Conservation (phyloP, 352 stramenopile genomes). For the Saprolegnia parasitica region DNA sequence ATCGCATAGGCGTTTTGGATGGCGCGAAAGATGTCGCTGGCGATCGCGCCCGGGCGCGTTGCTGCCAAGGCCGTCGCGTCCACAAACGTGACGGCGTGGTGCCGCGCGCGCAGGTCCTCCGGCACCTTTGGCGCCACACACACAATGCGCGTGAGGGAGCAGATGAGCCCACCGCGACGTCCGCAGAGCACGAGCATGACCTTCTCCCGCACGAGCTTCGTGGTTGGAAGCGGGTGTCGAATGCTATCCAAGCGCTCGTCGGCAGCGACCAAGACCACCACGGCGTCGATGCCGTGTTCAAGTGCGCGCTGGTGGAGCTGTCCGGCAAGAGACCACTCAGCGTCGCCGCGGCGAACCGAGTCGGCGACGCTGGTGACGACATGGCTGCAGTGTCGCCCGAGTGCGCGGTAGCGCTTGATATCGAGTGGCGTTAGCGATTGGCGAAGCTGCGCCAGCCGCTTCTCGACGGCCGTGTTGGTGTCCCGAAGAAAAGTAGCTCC, state of each 20-base stretch:
- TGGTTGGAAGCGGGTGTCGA: conserved; percentile 61
- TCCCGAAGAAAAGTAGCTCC: conserved; percentile 43
- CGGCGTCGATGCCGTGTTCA: conserved; percentile 44
- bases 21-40: conserved; percentile 45
- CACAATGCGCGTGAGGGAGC: conserved; percentile 59
- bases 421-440: conserved; percentile 51
- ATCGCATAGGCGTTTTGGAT: conserved; percentile 55
- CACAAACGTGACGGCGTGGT: conserved; percentile 67
- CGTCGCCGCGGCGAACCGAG: conserved; percentile 40
- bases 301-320: conserved; percentile 41
- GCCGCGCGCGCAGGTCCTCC: conserved; percentile 45
- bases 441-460: conserved; percentile 37
- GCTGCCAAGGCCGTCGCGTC: conserved; percentile 50
- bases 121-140: conserved; percentile 48
- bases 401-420: conserved; percentile 45
- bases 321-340: conserved; percentile 52
- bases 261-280: conserved; percentile 55
- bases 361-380: conserved; percentile 54
- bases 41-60: conserved; percentile 35
- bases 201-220: conserved; percentile 66
- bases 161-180: conserved; percentile 53
- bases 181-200: conserved; percentile 73
- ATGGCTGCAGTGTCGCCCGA: conserved; percentile 57
- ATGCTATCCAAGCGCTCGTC: conserved; percentile 64
- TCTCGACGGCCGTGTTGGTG: conserved; percentile 34